phyloP scores from a whole-genome alignment of 1,284 basidiomycete genomes.

The Fomitopsis pinicola region DNA sequence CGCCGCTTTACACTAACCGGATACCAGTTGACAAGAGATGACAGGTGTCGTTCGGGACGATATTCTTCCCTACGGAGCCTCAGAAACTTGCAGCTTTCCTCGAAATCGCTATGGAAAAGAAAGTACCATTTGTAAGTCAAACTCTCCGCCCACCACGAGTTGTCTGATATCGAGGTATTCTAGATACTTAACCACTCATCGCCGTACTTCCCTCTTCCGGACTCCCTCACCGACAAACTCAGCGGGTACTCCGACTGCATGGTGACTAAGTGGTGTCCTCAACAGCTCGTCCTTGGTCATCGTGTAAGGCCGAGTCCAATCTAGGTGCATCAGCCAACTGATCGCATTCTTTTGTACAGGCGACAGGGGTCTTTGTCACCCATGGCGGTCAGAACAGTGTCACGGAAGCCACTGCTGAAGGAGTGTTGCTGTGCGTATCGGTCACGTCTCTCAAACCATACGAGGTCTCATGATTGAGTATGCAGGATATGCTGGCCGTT shows the following conservation, averaged over 20 bases:
- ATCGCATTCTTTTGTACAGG: neutral
- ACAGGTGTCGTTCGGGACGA: slow-evolving; percentile 2
- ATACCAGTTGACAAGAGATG: neutral
- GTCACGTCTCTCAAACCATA: neutral
- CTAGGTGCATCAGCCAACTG: neutral
- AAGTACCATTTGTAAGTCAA: slow-evolving; percentile 1
- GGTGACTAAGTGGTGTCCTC: neutral
- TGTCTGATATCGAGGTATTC: neutral
- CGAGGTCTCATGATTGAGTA: neutral
- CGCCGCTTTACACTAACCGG: neutral
- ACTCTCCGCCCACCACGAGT: neutral
- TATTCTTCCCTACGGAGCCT: slow-evolving; percentile 1
- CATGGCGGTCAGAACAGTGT: slow-evolving; percentile 16
- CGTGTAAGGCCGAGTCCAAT: neutral
- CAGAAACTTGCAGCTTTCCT: slow-evolving; percentile 1
- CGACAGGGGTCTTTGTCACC: slow-evolving; percentile 13
- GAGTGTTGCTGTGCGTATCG: slow-evolving; percentile 11
- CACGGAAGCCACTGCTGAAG: slow-evolving; percentile 9
- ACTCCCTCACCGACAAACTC: slow-evolving; percentile 1
- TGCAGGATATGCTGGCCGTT: slow-evolving; percentile 22
- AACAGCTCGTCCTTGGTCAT: slow-evolving; percentile 2
- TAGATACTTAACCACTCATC: slow-evolving; percentile 5
- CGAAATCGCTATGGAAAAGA: slow-evolving; percentile 1
- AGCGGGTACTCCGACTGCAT: neutral
- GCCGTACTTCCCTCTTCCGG: neutral